Percentiles rank a stretch among this genome's conserved stretches.
Evolutionary conservation across 768 basidiomycete genomes (phyloP).

Genomic region (Coprinopsis cinerea): DNA sequence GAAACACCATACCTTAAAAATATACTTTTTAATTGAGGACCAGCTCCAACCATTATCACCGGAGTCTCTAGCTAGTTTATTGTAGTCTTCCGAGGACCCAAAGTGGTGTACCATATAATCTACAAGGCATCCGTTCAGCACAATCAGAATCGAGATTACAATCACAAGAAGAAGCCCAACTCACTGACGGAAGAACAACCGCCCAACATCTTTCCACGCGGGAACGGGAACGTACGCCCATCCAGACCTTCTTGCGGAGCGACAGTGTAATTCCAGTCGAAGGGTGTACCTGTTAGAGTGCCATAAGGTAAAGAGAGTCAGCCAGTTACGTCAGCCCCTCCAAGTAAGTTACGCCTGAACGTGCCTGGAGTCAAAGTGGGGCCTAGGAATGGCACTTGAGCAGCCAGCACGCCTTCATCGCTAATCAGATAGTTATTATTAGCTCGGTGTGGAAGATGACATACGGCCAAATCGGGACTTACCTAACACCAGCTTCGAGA

Average conservation of each 20-base stretch:
- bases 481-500: slow-evolving; percentile 9
- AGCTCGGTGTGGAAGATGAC: not conserved
- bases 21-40: slow-evolving; percentile 28
- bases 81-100: slow-evolving; percentile 30
- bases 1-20: slow-evolving; percentile 20
- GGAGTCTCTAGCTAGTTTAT: slow-evolving; percentile 26
- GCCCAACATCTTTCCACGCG: slow-evolving; percentile 29
- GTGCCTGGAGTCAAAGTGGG: slow-evolving; percentile 18
- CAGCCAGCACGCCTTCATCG: slow-evolving; percentile 18
- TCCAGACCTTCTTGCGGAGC: slow-evolving; percentile 25
- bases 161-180: slow-evolving; percentile 2
- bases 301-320: not conserved
- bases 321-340: slow-evolving; percentile 2
- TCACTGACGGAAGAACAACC: slow-evolving; percentile 27
- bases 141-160: not conserved
- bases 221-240: slow-evolving; percentile 25
- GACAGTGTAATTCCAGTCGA: slow-evolving; percentile 31
- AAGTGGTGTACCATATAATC: slow-evolving; percentile 32
- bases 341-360: slow-evolving; percentile 1
- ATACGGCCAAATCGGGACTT: not conserved
- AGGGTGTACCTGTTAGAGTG: not conserved
- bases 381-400: slow-evolving; percentile 19
- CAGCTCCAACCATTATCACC: slow-evolving; percentile 34
- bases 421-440: slow-evolving; percentile 7
- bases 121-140: slow-evolving; percentile 7